Percentiles rank a stretch among this genome's conserved stretches.
These are phyloP conservation scores for Knufia fluminis DNA, from an alignment of 2,329 filamentous ascomycete genomes.

Conservation along the genomic window DNA sequence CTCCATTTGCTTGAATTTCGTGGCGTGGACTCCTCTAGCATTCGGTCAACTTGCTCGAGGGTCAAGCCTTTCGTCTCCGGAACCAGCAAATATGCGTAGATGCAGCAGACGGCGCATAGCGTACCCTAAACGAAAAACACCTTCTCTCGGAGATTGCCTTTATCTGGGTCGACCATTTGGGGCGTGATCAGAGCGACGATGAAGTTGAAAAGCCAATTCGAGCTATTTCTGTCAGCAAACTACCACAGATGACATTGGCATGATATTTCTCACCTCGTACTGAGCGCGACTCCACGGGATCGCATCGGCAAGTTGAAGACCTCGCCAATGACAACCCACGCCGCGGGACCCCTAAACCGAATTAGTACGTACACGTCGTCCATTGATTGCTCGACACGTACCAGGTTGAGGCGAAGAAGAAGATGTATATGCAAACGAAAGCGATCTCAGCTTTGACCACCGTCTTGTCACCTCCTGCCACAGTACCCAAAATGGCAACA, in stretches of 20 bases:
- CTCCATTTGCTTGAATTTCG: constrained; percentile 67
- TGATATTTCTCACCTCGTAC: constrained; percentile 34
- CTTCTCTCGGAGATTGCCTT: constrained; percentile 52
- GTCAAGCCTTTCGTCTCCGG: constrained; percentile 66
- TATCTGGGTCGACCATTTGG: constrained; percentile 21
- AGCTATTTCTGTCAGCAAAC: no score
- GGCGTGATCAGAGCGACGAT: constrained; percentile 35
- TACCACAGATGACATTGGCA: no score
- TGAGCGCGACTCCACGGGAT: constrained; percentile 74
- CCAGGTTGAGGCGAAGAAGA: constrained; percentile 84
- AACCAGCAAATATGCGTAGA: constrained; percentile 64
- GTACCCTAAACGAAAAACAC: constrained; percentile 75
- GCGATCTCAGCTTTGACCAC: constrained; percentile 37
- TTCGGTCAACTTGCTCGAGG: constrained; percentile 70
- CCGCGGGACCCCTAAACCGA: constrained; percentile 49
- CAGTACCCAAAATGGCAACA: constrained; percentile 55
- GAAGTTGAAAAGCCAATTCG: constrained; percentile 58
- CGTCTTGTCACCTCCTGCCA: constrained; percentile 24
- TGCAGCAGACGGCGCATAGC: constrained; percentile 58
- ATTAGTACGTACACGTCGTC: no score
- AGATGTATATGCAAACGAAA: constrained; percentile 87
- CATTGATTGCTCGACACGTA: no score
- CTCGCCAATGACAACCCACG: constrained; percentile 71
- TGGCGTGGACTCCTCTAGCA: constrained; percentile 76
- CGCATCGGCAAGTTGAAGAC: constrained; percentile 83